Percentiles rank a stretch among this genome's conserved stretches.
Evolutionary conservation across 2,329 filamentous ascomycete genomes (phyloP).

Genomic region (Falciphora oryzae): DNA sequence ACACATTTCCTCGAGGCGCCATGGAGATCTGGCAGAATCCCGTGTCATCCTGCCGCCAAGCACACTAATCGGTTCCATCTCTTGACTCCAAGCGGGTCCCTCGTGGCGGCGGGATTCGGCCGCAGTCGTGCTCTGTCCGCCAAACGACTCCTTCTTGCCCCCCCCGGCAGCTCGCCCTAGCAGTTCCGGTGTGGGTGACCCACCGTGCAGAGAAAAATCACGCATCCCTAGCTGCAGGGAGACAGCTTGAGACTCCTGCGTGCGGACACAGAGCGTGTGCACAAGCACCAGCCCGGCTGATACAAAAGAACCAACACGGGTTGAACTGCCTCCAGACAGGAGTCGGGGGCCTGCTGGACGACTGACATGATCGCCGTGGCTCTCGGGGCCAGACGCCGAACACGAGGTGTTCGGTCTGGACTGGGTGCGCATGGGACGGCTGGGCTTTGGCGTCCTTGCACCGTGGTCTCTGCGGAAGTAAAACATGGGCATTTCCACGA

Average conservation of each 20-base stretch:
- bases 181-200: background rate
- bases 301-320: background rate
- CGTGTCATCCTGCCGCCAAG: background rate
- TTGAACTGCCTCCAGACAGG: too few species aligned
- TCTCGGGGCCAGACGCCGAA: background rate
- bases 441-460: background rate
- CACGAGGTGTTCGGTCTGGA: background rate
- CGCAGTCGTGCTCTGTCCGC: background rate
- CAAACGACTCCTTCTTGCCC: background rate
- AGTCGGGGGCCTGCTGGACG: background rate
- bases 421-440: background rate
- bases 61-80: background rate
- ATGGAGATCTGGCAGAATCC: background rate
- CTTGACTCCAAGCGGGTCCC: background rate
- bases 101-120: too few species aligned
- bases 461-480: too few species aligned
- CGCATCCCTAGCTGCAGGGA: background rate
- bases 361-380: background rate
- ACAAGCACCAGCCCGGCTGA: background rate
- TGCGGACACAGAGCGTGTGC: background rate
- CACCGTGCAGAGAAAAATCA: background rate
- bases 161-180: background rate
- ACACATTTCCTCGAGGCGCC: background rate
- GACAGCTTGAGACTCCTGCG: background rate
- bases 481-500: background rate